Evolutionary conservation across 352 stramenopile species (phyloP).

Genomic region (Globisporangium camurandrum): DNA sequence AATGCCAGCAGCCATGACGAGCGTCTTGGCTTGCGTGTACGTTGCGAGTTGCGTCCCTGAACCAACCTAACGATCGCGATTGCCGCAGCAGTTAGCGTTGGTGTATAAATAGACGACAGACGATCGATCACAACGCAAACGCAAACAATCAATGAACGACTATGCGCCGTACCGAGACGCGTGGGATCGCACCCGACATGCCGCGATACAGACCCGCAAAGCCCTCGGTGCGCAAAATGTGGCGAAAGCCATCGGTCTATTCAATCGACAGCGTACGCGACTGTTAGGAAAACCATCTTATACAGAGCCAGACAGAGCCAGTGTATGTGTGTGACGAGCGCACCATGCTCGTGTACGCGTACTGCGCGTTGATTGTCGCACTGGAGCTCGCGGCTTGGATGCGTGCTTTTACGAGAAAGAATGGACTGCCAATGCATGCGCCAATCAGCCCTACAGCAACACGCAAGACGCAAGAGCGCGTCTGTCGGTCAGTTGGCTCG

Average conservation of each 20-base stretch:
- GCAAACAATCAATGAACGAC: background rate
- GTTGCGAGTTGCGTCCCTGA: conserved; percentile 78
- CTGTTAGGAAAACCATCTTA: too few species aligned
- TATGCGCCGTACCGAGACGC: conserved; percentile 49
- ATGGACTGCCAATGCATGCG: conserved; percentile 69
- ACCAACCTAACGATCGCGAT: conserved; percentile 47
- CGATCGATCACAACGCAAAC: too few species aligned
- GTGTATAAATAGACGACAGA: too few species aligned
- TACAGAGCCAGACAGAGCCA: too few species aligned
- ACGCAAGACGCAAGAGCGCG: background rate
- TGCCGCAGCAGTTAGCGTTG: background rate
- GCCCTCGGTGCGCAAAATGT: conserved; percentile 71
- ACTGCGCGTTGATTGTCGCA: conserved; percentile 75
- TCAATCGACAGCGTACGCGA: too few species aligned
- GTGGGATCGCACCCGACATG: conserved; percentile 62
- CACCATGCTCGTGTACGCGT: conserved; percentile 82
- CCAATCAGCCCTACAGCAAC: conserved; percentile 50
- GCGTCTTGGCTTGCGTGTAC: conserved; percentile 78
- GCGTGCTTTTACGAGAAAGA: conserved; percentile 80
- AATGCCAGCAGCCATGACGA: conserved; percentile 67
- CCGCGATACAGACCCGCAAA: conserved; percentile 65
- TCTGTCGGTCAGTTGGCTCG: background rate
- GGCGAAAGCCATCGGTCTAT: conserved; percentile 71
- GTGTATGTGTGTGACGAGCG: background rate
- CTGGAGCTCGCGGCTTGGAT: conserved; percentile 75